Evolutionary conservation across 768 basidiomycete genomes (phyloP).

Genomic region (Leccinum uliginosum): DNA sequence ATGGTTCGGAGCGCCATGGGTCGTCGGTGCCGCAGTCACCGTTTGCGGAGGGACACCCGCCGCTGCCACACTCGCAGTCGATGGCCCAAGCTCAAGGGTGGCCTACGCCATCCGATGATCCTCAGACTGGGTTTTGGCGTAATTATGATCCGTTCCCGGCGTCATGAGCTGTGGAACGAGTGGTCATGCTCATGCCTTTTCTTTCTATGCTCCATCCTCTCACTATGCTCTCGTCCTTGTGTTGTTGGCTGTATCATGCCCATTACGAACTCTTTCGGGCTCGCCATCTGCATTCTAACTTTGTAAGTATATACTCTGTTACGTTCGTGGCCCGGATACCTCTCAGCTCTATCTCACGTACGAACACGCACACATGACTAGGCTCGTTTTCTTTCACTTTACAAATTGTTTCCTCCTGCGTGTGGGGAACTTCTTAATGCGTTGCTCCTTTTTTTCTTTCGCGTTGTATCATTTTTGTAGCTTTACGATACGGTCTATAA

Average conservation of each 20-base stretch:
- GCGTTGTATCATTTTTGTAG: neutral
- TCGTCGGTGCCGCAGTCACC: slow-evolving; percentile 17
- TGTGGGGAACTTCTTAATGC: neutral
- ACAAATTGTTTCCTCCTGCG: neutral
- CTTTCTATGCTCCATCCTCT: neutral
- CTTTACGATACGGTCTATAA: neutral
- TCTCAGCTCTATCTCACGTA: neutral
- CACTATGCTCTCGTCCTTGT: neutral
- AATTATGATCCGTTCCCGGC: neutral
- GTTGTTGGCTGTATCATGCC: neutral
- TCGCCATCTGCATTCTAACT: neutral
- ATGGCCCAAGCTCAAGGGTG: neutral
- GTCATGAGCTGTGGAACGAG: neutral
- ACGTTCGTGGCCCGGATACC: neutral
- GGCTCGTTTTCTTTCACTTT: neutral
- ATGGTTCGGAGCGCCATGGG: slow-evolving; percentile 20
- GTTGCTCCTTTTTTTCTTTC: neutral
- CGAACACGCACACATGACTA: neutral
- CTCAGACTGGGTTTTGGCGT: neutral
- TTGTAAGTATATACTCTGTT: neutral
- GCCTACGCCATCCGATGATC: neutral
- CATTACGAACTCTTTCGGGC: neutral
- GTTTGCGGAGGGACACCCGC: slow-evolving; percentile 9
- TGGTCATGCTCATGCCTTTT: neutral
- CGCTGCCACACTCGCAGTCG: neutral